A percentile compares a stretch with the other conserved stretches of the same genome.
phyloP scores from a whole-genome alignment of 495 filamentous ascomycete species.

The Rusavskia elegans region DNA sequence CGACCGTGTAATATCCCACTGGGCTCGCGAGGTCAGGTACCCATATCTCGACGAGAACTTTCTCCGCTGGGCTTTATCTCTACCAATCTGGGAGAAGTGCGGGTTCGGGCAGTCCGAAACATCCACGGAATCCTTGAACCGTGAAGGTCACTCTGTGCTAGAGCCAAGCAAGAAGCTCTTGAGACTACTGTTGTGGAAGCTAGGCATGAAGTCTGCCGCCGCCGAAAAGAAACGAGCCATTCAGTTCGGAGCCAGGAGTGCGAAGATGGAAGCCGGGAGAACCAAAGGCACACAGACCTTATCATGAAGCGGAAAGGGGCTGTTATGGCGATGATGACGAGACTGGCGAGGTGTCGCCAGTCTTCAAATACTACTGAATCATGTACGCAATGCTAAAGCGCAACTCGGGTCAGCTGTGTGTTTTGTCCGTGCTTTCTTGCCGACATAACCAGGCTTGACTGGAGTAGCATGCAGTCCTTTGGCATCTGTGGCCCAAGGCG shows the following conservation, averaged over 20 bases:
- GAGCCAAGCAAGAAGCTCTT: conserved; percentile 72
- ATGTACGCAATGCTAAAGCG: neutral
- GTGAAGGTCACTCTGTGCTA: conserved; percentile 22
- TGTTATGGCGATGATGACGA: conserved; percentile 1
- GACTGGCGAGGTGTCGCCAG: neutral
- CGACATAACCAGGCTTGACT: neutral
- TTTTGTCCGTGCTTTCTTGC: neutral
- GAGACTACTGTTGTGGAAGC: conserved; percentile 55
- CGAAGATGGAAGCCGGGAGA: conserved; percentile 65
- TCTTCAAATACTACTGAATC: conserved; percentile 4
- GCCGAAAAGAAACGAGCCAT: conserved; percentile 86
- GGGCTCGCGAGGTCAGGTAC: conserved; percentile 82
- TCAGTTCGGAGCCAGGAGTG: conserved; percentile 74
- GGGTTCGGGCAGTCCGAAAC: conserved; percentile 21
- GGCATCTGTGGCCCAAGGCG: conserved; percentile 1
- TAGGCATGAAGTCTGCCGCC: conserved; percentile 56
- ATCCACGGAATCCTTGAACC: conserved; percentile 11
- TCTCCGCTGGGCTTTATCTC: conserved; percentile 58
- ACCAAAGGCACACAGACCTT: conserved; percentile 51
- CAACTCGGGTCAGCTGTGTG: neutral
- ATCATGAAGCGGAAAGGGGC: conserved; percentile 19
- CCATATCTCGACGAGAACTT: conserved; percentile 83
- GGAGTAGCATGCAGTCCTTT: neutral
- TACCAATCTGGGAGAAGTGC: conserved; percentile 71
- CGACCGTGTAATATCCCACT: conserved; percentile 77